These are phyloP conservation scores for Cynanchum wilfordii DNA, from an alignment of 257 asterid species.

Conservation along the genomic window DNA sequence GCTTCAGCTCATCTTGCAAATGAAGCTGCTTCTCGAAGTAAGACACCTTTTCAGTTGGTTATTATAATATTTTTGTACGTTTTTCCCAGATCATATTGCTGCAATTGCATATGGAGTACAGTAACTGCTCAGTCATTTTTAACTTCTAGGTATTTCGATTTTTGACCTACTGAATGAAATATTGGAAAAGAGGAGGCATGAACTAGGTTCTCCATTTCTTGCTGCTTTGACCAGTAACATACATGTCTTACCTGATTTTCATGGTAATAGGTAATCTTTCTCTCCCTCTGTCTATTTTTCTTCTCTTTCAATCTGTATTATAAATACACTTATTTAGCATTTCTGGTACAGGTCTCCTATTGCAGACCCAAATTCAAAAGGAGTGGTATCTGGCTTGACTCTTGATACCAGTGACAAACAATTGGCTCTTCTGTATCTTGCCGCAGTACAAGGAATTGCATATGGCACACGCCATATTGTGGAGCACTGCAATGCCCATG, in stretches of 20 bases:
- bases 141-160: constrained; percentile 54
- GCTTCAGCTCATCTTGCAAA: constrained; percentile 80
- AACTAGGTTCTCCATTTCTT: constrained; percentile 53
- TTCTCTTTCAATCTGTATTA: no score
- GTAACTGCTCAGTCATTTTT: constrained; percentile 5
- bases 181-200: constrained; percentile 56
- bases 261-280: constrained; percentile 78
- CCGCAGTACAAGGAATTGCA: constrained; percentile 84
- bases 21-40: constrained; percentile 87
- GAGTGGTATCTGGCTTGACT: constrained; percentile 74
- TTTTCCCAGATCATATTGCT: neutral
- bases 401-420: constrained; percentile 86
- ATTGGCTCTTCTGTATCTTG: constrained; percentile 84
- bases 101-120: neutral
- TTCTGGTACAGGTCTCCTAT: constrained; percentile 64
- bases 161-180: constrained; percentile 79
- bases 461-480: constrained; percentile 92
- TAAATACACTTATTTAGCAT: neutral
- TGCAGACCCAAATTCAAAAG: constrained; percentile 94
- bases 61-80: neutral
- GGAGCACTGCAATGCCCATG: constrained; percentile 91
- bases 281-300: neutral
- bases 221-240: constrained; percentile 75
- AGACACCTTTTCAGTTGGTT: constrained; percentile 16
- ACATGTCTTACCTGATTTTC: constrained; percentile 92